Evolutionary conservation across 1,139 yeast genomes (phyloP).

Genomic region (Taiozyma sp.): DNA sequence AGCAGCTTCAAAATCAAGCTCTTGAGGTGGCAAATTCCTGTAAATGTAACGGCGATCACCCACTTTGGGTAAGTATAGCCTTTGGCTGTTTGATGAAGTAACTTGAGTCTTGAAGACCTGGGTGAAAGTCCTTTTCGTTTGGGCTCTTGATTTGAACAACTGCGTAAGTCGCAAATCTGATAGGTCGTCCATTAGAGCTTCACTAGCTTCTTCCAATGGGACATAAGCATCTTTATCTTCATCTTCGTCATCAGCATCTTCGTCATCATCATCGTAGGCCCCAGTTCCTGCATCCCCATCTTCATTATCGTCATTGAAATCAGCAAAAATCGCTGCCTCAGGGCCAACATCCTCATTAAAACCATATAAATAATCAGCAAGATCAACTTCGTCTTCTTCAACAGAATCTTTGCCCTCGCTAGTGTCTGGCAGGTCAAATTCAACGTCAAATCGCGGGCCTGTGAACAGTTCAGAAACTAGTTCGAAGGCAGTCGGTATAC

Average conservation of each 20-base stretch:
- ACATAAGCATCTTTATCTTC: neutral
- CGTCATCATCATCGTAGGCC: neutral
- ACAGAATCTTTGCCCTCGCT: constrained; percentile 1
- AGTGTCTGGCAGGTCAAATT: constrained; percentile 3
- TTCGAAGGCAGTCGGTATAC: constrained; percentile 21
- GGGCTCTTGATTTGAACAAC: constrained; percentile 1
- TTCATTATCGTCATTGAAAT: neutral
- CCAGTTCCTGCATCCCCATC: neutral
- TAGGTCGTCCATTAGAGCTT: neutral
- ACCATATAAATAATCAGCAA: neutral
- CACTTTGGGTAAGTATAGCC: neutral
- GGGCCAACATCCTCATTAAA: neutral
- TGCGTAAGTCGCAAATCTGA: constrained; percentile 12
- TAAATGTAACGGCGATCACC: constrained; percentile 6
- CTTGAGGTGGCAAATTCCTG: constrained; percentile 21
- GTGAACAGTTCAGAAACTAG: constrained; percentile 26
- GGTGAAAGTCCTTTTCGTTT: constrained; percentile 2
- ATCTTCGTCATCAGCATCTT: neutral
- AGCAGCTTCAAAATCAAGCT: constrained; percentile 36
- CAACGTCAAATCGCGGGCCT: constrained; percentile 16
- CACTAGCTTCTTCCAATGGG: neutral
- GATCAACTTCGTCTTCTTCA: constrained; percentile 5
- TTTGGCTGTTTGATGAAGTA: neutral
- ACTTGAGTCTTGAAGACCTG: constrained; percentile 1
- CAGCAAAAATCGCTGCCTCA: neutral